Percentiles rank a stretch among this genome's conserved stretches.
phyloP scores from a whole-genome alignment of 345 rosid species.

The Eucalyptus rudis region DNA sequence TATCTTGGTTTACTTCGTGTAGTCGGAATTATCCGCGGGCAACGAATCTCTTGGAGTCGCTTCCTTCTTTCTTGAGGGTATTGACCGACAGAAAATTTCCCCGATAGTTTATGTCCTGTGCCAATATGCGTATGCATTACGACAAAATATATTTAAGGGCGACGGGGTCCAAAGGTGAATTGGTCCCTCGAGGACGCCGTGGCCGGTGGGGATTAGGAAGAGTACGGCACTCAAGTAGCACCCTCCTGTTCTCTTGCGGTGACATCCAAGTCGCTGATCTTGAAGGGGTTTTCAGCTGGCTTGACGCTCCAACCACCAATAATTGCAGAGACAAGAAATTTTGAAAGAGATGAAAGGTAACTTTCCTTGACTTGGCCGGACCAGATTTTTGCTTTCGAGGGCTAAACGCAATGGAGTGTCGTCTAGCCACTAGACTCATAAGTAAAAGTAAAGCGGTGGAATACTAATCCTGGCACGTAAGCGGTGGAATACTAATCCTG shows the following conservation, averaged over 20 bases:
- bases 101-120: background rate
- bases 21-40: background rate
- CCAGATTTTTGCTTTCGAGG: background rate
- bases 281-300: background rate
- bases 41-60: background rate
- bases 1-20: background rate
- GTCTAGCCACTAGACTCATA: background rate
- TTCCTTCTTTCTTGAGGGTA: background rate
- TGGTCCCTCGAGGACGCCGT: background rate
- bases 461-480: background rate
- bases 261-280: background rate
- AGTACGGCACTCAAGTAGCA: background rate
- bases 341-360: background rate
- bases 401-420: background rate
- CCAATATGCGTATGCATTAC: background rate
- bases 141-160: background rate
- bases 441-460: background rate
- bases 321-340: background rate
- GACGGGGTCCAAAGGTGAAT: background rate
- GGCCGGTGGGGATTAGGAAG: background rate
- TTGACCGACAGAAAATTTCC: background rate
- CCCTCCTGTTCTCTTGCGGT: background rate
- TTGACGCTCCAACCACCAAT: background rate
- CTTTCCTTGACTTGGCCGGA: background rate
- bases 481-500: background rate